These are phyloP conservation scores for Globisporangium viniferum DNA, from an alignment of 352 stramenopile species.

Conservation along the genomic window DNA sequence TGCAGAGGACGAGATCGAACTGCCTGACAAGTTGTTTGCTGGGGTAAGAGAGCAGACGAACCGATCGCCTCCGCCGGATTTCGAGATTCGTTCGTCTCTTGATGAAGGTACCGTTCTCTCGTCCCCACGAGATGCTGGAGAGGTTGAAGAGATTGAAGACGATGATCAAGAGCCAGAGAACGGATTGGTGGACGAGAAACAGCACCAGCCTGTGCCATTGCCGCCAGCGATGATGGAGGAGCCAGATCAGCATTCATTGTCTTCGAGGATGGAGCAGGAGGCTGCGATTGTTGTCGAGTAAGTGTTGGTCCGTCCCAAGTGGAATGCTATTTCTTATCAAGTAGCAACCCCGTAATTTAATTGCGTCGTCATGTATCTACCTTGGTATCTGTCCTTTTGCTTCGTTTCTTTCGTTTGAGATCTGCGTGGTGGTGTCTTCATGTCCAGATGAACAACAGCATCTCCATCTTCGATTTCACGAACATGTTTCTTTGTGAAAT, in stretches of 20 bases:
- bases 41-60: slow-evolving; percentile 56
- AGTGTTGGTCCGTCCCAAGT: neutral
- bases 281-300: neutral
- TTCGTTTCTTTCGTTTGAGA: neutral
- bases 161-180: neutral
- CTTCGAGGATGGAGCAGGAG: neutral
- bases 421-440: neutral
- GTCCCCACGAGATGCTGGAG: neutral
- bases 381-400: neutral
- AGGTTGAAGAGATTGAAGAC: neutral
- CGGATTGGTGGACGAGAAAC: slow-evolving; percentile 16
- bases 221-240: neutral
- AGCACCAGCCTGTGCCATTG: slow-evolving; percentile 16
- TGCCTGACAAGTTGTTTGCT: neutral
- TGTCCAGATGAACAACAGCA: neutral
- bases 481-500: neutral
- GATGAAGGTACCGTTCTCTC: slow-evolving; percentile 34
- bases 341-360: slow-evolving; percentile 3
- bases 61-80: slow-evolving; percentile 62
- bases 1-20: neutral
- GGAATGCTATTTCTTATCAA: neutral
- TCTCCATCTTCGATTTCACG: neutral
- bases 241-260: neutral
- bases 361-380: slow-evolving; percentile 4
- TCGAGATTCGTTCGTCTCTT: slow-evolving; percentile 67